These are phyloP conservation scores for Hordeum marinum DNA, from an alignment of 176 grass and related monocot genomes.

Conservation along the genomic window DNA sequence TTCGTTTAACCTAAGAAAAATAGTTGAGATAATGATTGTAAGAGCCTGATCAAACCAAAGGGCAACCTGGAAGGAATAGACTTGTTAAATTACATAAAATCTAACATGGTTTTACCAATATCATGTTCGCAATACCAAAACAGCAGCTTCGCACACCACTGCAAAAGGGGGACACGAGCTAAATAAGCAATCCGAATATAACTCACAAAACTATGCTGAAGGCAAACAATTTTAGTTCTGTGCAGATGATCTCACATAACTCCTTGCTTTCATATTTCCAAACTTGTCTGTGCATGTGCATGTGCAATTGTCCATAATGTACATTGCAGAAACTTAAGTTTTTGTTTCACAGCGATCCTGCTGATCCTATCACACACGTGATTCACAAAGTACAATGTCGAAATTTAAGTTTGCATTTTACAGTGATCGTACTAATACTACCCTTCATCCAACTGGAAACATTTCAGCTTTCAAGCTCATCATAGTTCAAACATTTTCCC, in stretches of 20 bases:
- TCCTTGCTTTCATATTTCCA: neutral
- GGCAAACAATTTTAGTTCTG: neutral
- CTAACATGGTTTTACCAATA: constrained; percentile 81
- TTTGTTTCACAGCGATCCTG: neutral
- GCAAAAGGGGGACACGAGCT: constrained; percentile 45
- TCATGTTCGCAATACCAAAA: constrained; percentile 98
- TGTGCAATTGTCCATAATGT: neutral
- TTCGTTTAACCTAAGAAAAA: constrained; percentile 68
- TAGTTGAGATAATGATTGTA: constrained; percentile 16
- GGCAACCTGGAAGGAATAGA: neutral
- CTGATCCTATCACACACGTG: neutral
- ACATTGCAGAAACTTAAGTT: neutral
- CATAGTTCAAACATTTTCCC: neutral
- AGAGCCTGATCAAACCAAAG: constrained; percentile 19
- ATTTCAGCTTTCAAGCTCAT: neutral
- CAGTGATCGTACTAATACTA: neutral
- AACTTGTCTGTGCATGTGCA: neutral
- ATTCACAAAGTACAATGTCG: neutral
- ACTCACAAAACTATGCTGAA: constrained; percentile 6
- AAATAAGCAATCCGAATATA: constrained; percentile 24
- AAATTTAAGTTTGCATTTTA: neutral
- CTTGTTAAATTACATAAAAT: constrained; percentile 26
- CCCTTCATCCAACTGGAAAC: neutral
- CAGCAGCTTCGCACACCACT: constrained; percentile 94
- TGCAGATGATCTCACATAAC: neutral